These are phyloP conservation scores for Aspergillus unguis DNA, from an alignment of 2,329 filamentous ascomycete species.

Conservation along the genomic window DNA sequence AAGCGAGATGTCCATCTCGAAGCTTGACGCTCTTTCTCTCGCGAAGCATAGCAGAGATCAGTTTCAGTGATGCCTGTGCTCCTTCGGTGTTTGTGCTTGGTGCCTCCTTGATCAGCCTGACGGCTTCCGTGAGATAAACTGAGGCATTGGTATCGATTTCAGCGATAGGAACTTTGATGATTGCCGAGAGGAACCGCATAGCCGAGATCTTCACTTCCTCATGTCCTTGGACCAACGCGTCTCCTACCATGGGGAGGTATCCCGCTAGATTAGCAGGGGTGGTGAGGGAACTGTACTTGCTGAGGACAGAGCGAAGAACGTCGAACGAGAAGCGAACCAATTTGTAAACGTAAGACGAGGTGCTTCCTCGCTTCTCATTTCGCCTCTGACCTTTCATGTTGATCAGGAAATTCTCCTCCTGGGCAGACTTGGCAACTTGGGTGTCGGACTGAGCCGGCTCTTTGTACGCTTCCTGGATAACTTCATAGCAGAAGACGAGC, in stretches of 20 bases:
- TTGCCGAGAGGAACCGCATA: constrained; percentile 76
- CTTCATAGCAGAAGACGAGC: constrained; percentile 91
- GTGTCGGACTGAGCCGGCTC: constrained; percentile 48
- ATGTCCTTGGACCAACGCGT: constrained; percentile 76
- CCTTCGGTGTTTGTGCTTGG: constrained; percentile 77
- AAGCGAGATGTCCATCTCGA: constrained; percentile 77
- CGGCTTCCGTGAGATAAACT: constrained; percentile 80
- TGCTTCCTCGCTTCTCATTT: constrained; percentile 66
- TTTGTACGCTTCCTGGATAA: constrained; percentile 82
- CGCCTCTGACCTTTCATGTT: constrained; percentile 73
- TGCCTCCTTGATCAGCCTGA: constrained; percentile 73
- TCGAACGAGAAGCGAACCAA: constrained; percentile 84
- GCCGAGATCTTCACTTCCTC: constrained; percentile 91
- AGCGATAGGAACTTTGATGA: constrained; percentile 77
- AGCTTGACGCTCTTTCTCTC: constrained; percentile 73
- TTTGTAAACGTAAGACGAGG: constrained; percentile 80
- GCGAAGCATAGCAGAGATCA: constrained; percentile 78
- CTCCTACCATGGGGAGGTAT: constrained; percentile 84
- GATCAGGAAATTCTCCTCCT: constrained; percentile 64
- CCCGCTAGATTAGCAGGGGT: constrained; percentile 76
- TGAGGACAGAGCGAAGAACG: constrained; percentile 77
- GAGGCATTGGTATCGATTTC: constrained; percentile 67
- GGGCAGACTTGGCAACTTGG: constrained; percentile 25
- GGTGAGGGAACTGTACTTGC: constrained; percentile 77
- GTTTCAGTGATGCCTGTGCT: constrained; percentile 81